Evolutionary conservation across 257 asterid genomes (phyloP).

Genomic region (Nicotiana obtusifolia): DNA sequence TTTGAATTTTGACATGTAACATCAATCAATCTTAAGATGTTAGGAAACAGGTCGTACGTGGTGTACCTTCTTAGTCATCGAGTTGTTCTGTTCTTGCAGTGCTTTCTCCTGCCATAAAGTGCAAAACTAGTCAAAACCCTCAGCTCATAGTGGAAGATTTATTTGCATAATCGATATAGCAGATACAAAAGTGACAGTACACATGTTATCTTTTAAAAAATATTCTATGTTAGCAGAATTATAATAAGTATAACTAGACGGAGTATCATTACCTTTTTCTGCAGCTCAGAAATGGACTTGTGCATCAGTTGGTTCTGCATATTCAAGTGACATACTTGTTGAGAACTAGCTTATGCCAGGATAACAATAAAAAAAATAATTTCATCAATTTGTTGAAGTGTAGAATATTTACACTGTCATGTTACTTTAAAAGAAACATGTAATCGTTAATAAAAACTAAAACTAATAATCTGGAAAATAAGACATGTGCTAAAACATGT

Average conservation of each 20-base stretch:
- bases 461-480: background rate
- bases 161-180: background rate
- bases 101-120: slow-evolving; percentile 48
- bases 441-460: background rate
- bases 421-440: background rate
- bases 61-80: slow-evolving; percentile 50
- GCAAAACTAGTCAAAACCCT: background rate
- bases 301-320: slow-evolving; percentile 77
- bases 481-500: background rate
- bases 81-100: slow-evolving; percentile 47
- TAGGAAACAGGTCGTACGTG: background rate
- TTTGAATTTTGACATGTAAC: background rate
- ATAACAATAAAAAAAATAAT: background rate
- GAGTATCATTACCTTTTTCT: slow-evolving; percentile 47
- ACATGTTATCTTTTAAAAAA: background rate
- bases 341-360: background rate
- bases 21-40: background rate
- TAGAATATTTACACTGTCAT: too few relatives aligned
- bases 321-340: background rate
- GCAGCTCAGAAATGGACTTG: slow-evolving; percentile 70
- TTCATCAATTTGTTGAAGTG: background rate
- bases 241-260: background rate
- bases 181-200: background rate
- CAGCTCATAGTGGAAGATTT: background rate
- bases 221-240: background rate